Conservation (phyloP, 2,329 filamentous ascomycete species). For the Colletotrichum truncatum region DNA sequence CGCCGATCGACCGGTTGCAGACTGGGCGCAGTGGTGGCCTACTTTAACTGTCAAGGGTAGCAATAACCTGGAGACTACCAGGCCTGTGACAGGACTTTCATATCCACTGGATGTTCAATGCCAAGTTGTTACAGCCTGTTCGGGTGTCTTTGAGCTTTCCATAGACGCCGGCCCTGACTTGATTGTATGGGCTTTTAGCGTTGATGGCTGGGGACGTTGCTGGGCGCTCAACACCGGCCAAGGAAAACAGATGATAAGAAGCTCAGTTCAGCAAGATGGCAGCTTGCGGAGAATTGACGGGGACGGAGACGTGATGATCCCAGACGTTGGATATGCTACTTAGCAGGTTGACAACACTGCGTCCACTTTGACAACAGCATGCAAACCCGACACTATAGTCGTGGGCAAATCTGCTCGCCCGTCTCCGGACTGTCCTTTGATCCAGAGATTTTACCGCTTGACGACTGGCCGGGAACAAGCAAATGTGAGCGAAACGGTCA, state of each 20-base stretch:
- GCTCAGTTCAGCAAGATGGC: conserved; percentile 40
- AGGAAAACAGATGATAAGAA: not conserved
- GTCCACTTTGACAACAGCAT: no score
- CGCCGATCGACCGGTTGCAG: conserved; percentile 19
- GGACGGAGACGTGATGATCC: conserved; percentile 42
- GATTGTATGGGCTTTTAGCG: conserved; percentile 45
- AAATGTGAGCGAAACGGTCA: conserved; percentile 30
- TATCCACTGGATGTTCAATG: conserved; percentile 41
- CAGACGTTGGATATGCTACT: conserved; percentile 6
- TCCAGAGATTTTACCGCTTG: conserved; percentile 13
- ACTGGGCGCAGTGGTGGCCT: conserved; percentile 32
- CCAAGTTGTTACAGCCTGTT: conserved; percentile 41
- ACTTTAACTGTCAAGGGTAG: no score
- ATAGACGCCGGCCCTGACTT: conserved; percentile 43
- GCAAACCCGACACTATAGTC: not conserved
- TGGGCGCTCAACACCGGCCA: conserved; percentile 42
- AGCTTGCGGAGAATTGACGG: conserved; percentile 42
- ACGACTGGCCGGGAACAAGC: conserved; percentile 26
- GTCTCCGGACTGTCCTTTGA: conserved; percentile 2
- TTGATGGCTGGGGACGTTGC: conserved; percentile 43
- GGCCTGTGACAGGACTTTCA: not conserved
- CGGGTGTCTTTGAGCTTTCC: conserved; percentile 42
- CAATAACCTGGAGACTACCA: no score
- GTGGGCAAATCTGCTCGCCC: not conserved
- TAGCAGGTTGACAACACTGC: not conserved